Base-by-base conservation (phyloP, 2,329 filamentous ascomycete genomes). In the Penicillium sp. region DNA sequence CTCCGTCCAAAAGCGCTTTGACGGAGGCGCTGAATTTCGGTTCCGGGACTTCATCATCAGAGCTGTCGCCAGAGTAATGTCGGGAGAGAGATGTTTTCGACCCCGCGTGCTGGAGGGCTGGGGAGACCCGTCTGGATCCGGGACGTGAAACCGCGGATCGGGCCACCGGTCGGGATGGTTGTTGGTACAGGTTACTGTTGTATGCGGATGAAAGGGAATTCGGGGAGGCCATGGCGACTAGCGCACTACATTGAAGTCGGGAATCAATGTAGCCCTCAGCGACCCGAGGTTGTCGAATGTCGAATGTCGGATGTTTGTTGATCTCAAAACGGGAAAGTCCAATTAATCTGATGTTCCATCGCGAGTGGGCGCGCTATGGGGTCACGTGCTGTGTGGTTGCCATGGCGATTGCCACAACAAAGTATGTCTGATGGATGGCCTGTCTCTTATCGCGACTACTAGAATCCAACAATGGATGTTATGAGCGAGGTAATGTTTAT, bases 21-120 rank as follows among this genome's bases (percentile, higher is more conserved):
- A 93, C 96, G 64, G 95, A 85, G 67, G 93, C 92, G 72, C 92
- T 97, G 72, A 97, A 89, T 78, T 95, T 96, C 67, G 92, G 92
- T 65, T 91, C 89, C 16, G 90, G 90, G 27, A 96, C 90, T 75
- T 97, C 93, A 69, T 97, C 93, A 75, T 97, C 93, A 24, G 93
- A 96, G 79, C 91, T 96, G 71, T 96, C 93, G 66, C 90, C 88
- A 64, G 79, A 76, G 62, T 70, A 74, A 19, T 69, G 65, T 47
- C 67, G 68, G 3, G 71, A 58, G 2, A 67, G 48, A 6, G 66
- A 63, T 43, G 55, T 51, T 47, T 57, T 56, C n/a, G 65, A 62
- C 31, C 64, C 52, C 48, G 53, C 53, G 49, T 65, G 57, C 29
- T 63, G 62, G 50, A 64, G 59, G 57, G 64, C 68, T 55, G 71